Percentiles rank a stretch among this genome's conserved stretches.
Conservation (phyloP, 305 asterid species). For the Fraxinus paxiana region DNA sequence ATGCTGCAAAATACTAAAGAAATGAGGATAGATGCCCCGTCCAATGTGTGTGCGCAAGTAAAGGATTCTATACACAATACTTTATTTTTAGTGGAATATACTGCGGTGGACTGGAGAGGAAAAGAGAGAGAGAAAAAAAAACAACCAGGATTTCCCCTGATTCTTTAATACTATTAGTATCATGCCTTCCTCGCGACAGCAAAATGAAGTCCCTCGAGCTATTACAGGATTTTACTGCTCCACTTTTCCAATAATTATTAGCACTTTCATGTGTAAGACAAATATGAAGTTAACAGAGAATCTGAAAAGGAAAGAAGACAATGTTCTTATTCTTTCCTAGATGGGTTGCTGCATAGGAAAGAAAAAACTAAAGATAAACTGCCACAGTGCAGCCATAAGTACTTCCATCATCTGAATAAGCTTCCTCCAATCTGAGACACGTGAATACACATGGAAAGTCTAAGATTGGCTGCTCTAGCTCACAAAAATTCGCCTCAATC, state of each 20-base stretch:
- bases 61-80: background rate
- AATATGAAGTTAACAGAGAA: background rate
- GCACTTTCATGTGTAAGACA: background rate
- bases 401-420: conserved; percentile 9
- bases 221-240: background rate
- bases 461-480: background rate
- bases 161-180: background rate
- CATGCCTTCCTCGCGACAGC: conserved; percentile 9
- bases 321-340: background rate
- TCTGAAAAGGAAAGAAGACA: background rate
- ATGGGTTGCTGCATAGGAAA: background rate
- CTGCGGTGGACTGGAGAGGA: background rate
- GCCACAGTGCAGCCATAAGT: conserved; percentile 8
- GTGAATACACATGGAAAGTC: background rate
- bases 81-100: background rate
- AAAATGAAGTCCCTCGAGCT: conserved; percentile 6
- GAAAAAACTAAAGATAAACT: background rate
- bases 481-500: background rate
- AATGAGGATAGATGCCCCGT: background rate
- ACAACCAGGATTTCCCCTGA: background rate
- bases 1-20: background rate
- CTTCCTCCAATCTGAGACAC: background rate
- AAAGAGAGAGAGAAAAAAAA: background rate
- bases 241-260: background rate
- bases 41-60: background rate